Evolutionary conservation across 1,284 basidiomycete species (phyloP), one percentile per base, ranked within the genome.

Genomic region (Bjerkandera adusta): DNA sequence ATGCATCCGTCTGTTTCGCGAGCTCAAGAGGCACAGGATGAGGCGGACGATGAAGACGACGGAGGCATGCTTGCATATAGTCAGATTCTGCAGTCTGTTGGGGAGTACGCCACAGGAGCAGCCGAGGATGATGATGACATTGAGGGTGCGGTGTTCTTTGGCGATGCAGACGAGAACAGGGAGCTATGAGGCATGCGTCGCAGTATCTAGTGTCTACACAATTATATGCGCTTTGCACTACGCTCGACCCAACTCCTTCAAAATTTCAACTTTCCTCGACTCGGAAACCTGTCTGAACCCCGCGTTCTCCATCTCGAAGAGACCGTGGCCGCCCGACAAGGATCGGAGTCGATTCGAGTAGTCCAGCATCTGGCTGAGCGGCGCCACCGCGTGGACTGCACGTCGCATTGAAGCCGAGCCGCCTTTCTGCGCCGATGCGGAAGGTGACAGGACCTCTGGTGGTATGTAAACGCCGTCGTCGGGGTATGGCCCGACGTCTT

Each of bases 331-430:
- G 35, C 87, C 91, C 0, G 89, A 88, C 18, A 94, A 65, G 0
- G 92, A 85, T 13, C 92, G 80, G 41, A 94, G 64, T 21, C 89
- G 75, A 42, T 73, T 83, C 16, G 86, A 85, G 59, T 90, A 94
- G 60, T 91, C 83, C 21, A 94, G 71, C 76, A 92, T 83, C 56
- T 76, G 78, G 53, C 83, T 86, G 20, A 94, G 72, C 3, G 91
- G 92, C 7, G 86, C 89, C 21, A 83, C 57, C 3, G 87, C 85
- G 50, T 80, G 66, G 16, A 92, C 68, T n/a, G 79, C 74, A 20
- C 82, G 76, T 57, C 77, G 83, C 46, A 74, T 62, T 43, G 68
- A 68, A 1, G 68, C 53, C 21, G 61, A 62, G 46, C 60, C 48
- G 16, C 60, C 62, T 46, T 57, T 54, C 35, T 48, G 36, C 5